These are phyloP conservation scores for Puccinellia tenuiflora DNA, from an alignment of 176 grass and related monocot species.

Conservation along the genomic window DNA sequence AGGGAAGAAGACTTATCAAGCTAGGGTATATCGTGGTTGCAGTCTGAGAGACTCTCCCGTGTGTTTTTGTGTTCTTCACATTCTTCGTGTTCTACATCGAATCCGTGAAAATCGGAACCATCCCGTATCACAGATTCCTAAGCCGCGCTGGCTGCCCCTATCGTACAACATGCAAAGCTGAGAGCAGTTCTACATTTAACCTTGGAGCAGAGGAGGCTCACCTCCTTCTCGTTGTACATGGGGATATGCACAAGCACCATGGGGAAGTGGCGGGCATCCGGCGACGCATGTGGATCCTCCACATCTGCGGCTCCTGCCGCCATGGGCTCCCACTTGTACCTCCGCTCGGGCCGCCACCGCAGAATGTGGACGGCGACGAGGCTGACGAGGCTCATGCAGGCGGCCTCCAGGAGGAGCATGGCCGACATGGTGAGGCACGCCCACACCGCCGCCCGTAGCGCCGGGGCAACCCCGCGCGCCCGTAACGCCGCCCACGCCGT, in stretches of 20 bases:
- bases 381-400: constrained; percentile 69
- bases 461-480: constrained; percentile 37
- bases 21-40: too few relatives aligned
- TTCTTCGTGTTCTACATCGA: too few relatives aligned
- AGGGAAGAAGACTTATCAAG: too few relatives aligned
- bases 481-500: neutral
- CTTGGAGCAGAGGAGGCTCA: constrained; percentile 30
- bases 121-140: too few relatives aligned
- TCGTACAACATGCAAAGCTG: neutral
- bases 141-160: too few relatives aligned
- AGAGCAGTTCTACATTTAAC: too few relatives aligned
- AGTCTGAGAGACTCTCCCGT: too few relatives aligned
- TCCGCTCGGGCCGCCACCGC: constrained; percentile 20
- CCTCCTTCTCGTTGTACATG: constrained; percentile 84
- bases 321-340: constrained; percentile 68
- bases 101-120: too few relatives aligned
- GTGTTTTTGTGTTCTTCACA: too few relatives aligned
- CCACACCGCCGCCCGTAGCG: constrained; percentile 43
- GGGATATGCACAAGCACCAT: constrained; percentile 98
- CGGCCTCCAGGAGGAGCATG: constrained; percentile 72
- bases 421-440: constrained; percentile 74
- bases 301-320: too few relatives aligned
- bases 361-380: constrained; percentile 36
- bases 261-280: constrained; percentile 22
- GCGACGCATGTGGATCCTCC: constrained; percentile 3